Base-by-base conservation (phyloP, 257 asterid genomes). In the Avicennia marina region DNA sequence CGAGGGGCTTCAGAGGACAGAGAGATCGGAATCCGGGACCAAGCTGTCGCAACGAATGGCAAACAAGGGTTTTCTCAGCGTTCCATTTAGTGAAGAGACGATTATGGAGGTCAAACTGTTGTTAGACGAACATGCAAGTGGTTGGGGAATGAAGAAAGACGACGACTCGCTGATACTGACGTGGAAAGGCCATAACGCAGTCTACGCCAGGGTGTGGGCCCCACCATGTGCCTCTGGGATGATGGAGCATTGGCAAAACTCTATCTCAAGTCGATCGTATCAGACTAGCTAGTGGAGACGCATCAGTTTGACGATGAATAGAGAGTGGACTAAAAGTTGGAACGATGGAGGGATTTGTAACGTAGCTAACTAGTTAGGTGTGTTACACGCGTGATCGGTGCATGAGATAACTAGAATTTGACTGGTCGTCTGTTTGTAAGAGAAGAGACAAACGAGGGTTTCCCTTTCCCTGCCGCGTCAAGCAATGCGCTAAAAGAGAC, bases 121-220 rank as follows among this genome's bases (percentile, higher is more conserved):
- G 81, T 66, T 84, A 3, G 86, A 78, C 39, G 95, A 84, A 21
- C 95, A 84, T 65, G 91, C 95, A 11, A 82, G 95, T 57, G 91
- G 96, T 4, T 87, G 94, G 96, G 96, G 93, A 27, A 82, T 87
- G 96, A 87, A 87, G 75, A 79, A 63, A 39, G 96, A 82, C 13
- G 95, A 82, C 17, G 89, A 78, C 56, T 80, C 74, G 82, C 19
- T 84, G 29, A 72, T 82, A 12, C 74, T 87, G 47, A 87, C 96
- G 38, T 87, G 96, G 96, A 87, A 87, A 58, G 96, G 96, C 1
- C 96, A 87, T 48, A 80, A 70, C 56, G 69, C 85, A 0, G 80
- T 84, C 36, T 87, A 73, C 41, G 85, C 96, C 21, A 51, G 85
- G 7, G 76, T 69, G 51, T 87, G 96, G 96, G 71, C 68, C 56